Base-by-base conservation (phyloP, 1,284 basidiomycete genomes). In the Pisolithus thermaeus region DNA sequence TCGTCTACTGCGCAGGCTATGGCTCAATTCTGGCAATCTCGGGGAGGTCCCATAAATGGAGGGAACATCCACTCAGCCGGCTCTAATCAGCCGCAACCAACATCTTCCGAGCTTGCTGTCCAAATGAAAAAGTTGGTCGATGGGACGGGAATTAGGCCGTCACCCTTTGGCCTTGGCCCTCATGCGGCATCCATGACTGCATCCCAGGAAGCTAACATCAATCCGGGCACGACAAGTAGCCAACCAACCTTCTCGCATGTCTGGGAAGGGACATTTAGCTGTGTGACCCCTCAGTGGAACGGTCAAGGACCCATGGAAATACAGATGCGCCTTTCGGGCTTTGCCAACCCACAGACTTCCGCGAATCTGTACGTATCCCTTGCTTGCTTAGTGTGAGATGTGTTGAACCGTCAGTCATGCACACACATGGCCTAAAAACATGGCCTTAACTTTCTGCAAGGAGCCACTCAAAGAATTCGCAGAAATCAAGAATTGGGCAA, bases 121-220 rank as follows among this genome's bases (percentile, higher is more conserved):
- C 83, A 82, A 56, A 75, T 80, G 72, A 74, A 77, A 56, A 81
- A 79, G 58, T 59, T 77, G 50, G 58, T 72, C 3, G 79, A 81
- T 43, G 78, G 76, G 45, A 60, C 52, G 45, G 60, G 55, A 6
- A 55, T 58, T 14, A 53, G 51, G 3, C 51, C 61, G 11, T 58
- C 48, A 44, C 32, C 7, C 14, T 47, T 54, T 28, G 49, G 54
- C 40, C 20, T 54, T 23, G 37, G 59, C 9, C 28, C 54, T 16
- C 59, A 58, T 18, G 0, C 27, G 4, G 22, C 42, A 8, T 40
- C 58, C 16, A 54, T 47, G 37, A 36, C 40, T 7, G 32, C 28
- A 3, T 41, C 59, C 42, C 61, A 57, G 3, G 59, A 60, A 18
- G 22, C 49, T 32, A 36, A 39, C 8, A 42, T 39, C 32, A 56